Evolutionary conservation across 176 grass and related monocot species (phyloP).

Genomic region (Bothriochloa decipiens): DNA sequence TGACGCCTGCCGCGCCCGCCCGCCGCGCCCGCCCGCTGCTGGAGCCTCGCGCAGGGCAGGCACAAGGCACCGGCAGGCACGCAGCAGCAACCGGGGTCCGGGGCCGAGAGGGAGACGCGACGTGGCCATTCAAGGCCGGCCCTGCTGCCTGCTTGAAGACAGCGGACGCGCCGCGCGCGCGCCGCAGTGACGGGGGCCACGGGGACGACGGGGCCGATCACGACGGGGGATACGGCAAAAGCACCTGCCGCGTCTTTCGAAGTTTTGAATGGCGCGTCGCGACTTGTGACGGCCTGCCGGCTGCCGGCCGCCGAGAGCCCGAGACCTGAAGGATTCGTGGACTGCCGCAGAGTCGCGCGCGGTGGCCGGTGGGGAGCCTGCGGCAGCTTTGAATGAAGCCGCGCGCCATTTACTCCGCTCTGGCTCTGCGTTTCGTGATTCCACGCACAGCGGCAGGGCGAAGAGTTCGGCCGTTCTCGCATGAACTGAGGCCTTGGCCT

Average conservation of each 20-base stretch:
- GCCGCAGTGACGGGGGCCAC: too few relatives aligned
- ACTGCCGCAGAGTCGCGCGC: neutral
- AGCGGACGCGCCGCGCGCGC: neutral
- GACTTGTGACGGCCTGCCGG: neutral
- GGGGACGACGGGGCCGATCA: neutral
- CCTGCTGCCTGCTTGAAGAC: neutral
- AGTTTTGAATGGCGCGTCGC: neutral
- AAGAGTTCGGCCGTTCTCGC: neutral
- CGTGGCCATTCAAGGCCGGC: constrained; percentile 30
- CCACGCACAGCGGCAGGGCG: constrained; percentile 5
- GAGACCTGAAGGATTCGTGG: neutral
- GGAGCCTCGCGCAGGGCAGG: neutral
- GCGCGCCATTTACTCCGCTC: constrained; percentile 29
- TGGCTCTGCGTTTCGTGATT: constrained; percentile 1
- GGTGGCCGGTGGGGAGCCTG: constrained; percentile 5
- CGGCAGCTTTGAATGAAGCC: constrained; percentile 59
- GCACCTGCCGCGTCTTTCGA: neutral
- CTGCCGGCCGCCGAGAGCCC: neutral
- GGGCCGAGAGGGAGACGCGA: neutral
- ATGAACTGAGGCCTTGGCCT: too few relatives aligned
- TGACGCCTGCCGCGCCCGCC: constrained; percentile 19
- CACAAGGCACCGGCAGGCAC: neutral
- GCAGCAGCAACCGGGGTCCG: neutral
- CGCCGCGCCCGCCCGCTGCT: neutral
- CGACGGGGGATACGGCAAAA: neutral